phyloP scores from a whole-genome alignment of 176 grass and related monocot species.

The Poa annua region DNA sequence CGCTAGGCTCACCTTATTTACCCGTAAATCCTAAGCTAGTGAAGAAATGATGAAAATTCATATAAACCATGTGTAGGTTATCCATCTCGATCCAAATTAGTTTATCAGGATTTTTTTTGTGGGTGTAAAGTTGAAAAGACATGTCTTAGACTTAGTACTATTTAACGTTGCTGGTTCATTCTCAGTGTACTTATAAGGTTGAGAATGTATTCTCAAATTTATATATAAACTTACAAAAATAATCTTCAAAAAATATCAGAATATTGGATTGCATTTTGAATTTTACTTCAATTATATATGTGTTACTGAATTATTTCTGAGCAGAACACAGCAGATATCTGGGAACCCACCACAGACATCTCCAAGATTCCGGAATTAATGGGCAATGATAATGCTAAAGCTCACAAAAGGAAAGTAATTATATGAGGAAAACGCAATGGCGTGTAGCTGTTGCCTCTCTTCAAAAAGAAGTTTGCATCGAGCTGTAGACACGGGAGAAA shows the following conservation, averaged over 20 bases:
- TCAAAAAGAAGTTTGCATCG: constrained; percentile 24
- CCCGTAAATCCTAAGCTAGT: no score
- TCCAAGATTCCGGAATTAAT: background rate
- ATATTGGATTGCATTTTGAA: background rate
- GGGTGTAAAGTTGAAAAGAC: no score
- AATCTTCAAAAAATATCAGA: background rate
- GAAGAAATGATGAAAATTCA: no score
- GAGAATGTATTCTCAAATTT: no score
- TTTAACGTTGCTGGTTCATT: no score
- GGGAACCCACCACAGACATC: background rate
- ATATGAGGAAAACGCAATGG: background rate
- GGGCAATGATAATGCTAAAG: background rate
- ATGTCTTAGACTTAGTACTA: no score
- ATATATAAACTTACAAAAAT: no score
- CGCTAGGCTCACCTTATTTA: no score
- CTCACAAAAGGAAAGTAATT: background rate
- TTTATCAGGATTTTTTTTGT: no score
- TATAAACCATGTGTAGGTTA: no score
- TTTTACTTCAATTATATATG: background rate
- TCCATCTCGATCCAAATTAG: no score
- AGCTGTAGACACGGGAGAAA: background rate
- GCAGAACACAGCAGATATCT: background rate
- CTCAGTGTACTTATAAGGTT: no score
- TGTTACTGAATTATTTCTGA: background rate
- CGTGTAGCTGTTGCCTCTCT: background rate